Percentiles rank a stretch among this genome's conserved stretches.
Evolutionary conservation across 192 early-diverging fungal genomes (phyloP).

Genomic region (Backusella morwellensis): DNA sequence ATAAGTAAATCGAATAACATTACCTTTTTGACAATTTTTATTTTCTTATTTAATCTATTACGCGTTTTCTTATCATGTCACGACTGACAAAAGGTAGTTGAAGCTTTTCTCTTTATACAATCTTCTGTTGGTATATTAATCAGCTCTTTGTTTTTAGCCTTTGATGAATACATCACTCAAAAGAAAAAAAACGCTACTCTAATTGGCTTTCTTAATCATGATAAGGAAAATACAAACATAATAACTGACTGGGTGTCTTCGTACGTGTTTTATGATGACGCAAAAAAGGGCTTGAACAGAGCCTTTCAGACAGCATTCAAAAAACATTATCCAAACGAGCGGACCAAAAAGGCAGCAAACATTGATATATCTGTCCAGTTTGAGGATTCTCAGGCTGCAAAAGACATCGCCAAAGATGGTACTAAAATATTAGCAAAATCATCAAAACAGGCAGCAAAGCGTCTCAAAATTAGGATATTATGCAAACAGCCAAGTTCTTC

Average conservation of each 20-base stretch:
- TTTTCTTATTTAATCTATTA: no score
- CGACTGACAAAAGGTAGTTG: no score
- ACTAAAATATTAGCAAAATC: constrained; percentile 9
- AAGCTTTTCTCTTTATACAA: no score
- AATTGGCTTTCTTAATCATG: not conserved
- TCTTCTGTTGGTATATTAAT: no score
- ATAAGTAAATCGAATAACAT: no score
- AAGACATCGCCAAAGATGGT: constrained; percentile 5
- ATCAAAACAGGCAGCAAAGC: constrained; percentile 9
- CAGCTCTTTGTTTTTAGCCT: no score
- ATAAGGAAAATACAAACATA: not conserved
- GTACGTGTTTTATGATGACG: not conserved
- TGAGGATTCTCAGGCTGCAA: constrained; percentile 7
- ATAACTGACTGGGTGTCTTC: not conserved
- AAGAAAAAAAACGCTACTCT: not conserved
- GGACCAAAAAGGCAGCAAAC: constrained; percentile 7
- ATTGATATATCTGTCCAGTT: constrained; percentile 8
- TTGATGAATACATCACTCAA: no score
- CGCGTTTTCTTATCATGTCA: no score
- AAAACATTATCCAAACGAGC: constrained; percentile 12
- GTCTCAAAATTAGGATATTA: constrained; percentile 5
- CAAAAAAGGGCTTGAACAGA: not conserved
- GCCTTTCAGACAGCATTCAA: not conserved
- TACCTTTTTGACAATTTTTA: no score
- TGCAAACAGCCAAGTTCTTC: not conserved